Evolutionary conservation across 768 basidiomycete genomes (phyloP), one percentile per base, ranked within the genome.

Genomic region (Lactifluus subvellereus): DNA sequence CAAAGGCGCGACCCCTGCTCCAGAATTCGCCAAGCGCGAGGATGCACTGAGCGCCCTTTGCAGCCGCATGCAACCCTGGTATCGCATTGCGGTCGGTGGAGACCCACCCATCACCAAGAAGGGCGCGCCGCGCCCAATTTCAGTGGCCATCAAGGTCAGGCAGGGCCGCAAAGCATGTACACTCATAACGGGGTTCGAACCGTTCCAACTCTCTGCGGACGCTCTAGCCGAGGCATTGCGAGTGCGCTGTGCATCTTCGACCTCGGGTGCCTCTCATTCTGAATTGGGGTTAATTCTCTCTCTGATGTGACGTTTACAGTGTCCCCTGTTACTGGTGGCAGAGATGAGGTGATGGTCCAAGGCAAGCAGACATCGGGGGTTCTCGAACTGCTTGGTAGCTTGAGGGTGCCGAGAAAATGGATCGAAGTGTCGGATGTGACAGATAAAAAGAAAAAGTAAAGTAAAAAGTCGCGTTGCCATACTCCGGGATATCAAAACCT

Each of bases 361-460:
- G 94, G 94, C 2, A 89, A 89, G 65, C 93, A 96, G 69, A 77
- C 79, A 20, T 80, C 82, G 66, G 75, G 77, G 2, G 87, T 93
- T 11, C 76, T 79, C 10, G 87, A 89, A 5, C 81, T 91, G 63
- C 72, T 97, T 45, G 71, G 81, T 3, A 79, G 76, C 27, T 84
- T 81, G 66, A 91, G 94, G 0, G 82, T 95, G 37, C 91, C 92
- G 32, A 89, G 87, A 76, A 80, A 80, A 69, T 95, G 90, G 89
- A 87, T 95, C 56, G 82, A 84, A 70, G 74, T 79, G 1, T 71
- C 70, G 1, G 85, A 83, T 64, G 45, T 77, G 58, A 71, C 71
- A n/a, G 75, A 54, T 2, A 27, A 74, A 64, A 82, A 84, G 74
- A 85, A 85, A 53, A 56, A 61, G 45, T 27, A 38, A 30, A 3